Evolutionary conservation across 352 stramenopile genomes (phyloP).

Genomic region (Phytophthora brassicae): DNA sequence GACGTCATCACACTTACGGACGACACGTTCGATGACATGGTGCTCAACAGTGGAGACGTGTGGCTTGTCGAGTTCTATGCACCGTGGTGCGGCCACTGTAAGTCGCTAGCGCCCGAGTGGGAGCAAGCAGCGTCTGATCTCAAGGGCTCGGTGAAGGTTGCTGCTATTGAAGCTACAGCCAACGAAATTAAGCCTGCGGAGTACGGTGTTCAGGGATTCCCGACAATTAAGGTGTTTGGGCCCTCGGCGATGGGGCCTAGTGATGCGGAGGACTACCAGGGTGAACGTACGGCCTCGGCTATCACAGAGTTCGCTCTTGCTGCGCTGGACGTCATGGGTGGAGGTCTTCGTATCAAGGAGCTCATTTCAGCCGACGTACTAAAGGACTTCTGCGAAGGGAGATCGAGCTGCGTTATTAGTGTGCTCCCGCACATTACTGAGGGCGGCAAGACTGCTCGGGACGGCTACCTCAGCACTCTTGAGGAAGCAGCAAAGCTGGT

Average conservation of each 20-base stretch:
- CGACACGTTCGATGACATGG: slow-evolving; percentile 90
- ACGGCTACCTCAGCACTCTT: slow-evolving; percentile 84
- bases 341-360: slow-evolving; percentile 80
- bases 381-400: slow-evolving; percentile 84
- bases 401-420: slow-evolving; percentile 89
- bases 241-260: slow-evolving; percentile 52
- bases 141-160: slow-evolving; percentile 89
- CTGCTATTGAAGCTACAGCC: slow-evolving; percentile 90
- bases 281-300: slow-evolving; percentile 75
- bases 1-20: slow-evolving; percentile 90
- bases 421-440: slow-evolving; percentile 91
- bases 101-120: slow-evolving; percentile 90
- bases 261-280: slow-evolving; percentile 86
- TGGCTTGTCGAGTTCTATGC: slow-evolving; percentile 94
- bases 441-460: slow-evolving; percentile 77
- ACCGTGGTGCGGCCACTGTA: slow-evolving; percentile 93
- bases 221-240: slow-evolving; percentile 95
- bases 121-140: slow-evolving; percentile 88
- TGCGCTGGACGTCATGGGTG: slow-evolving; percentile 70
- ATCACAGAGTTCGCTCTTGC: slow-evolving; percentile 83
- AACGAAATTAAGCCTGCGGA: slow-evolving; percentile 89
- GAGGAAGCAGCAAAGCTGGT: slow-evolving; percentile 84
- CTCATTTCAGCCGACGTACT: slow-evolving; percentile 63
- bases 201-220: slow-evolving; percentile 93
- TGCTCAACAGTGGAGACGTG: slow-evolving; percentile 89